These are phyloP conservation scores for Nissolia schottii DNA, from an alignment of 306 rosid species.

Conservation along the genomic window DNA sequence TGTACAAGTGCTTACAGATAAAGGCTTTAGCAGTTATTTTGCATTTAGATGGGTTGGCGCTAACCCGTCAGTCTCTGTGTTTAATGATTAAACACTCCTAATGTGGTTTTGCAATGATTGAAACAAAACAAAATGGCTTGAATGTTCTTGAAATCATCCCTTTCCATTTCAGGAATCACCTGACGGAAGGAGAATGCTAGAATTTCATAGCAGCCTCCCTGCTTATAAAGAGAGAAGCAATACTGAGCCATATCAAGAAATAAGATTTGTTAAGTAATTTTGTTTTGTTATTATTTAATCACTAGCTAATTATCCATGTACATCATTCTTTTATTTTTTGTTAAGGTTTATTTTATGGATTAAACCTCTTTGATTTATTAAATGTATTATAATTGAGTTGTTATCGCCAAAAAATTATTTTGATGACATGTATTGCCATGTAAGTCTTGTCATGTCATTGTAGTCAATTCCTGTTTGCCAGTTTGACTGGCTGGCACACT, in stretches of 20 bases:
- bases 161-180: slow-evolving; percentile 56
- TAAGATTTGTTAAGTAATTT: slow-evolving; percentile 61
- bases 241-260: slow-evolving; percentile 61
- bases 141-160: slow-evolving; percentile 20
- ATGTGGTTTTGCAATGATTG: background rate
- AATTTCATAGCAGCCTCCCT: slow-evolving; percentile 80
- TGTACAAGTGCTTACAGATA: slow-evolving; percentile 6
- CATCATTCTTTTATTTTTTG: background rate
- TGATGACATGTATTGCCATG: background rate
- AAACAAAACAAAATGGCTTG: slow-evolving; percentile 12
- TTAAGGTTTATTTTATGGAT: too few relatives aligned
- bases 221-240: slow-evolving; percentile 75
- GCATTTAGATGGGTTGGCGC: background rate
- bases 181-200: slow-evolving; percentile 73
- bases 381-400: slow-evolving; percentile 5
- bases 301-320: background rate
- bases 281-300: slow-evolving; percentile 2
- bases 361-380: background rate
- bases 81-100: background rate
- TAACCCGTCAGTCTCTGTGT: background rate
- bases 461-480: background rate
- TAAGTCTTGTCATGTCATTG: background rate
- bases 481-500: slow-evolving; percentile 2
- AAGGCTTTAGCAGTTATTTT: background rate
- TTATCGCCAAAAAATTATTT: background rate